A percentile compares a stretch with the other conserved stretches of the same genome.
These are phyloP conservation scores for Lipomyces sp. DNA, from an alignment of 805 yeast genomes.

Conservation along the genomic window DNA sequence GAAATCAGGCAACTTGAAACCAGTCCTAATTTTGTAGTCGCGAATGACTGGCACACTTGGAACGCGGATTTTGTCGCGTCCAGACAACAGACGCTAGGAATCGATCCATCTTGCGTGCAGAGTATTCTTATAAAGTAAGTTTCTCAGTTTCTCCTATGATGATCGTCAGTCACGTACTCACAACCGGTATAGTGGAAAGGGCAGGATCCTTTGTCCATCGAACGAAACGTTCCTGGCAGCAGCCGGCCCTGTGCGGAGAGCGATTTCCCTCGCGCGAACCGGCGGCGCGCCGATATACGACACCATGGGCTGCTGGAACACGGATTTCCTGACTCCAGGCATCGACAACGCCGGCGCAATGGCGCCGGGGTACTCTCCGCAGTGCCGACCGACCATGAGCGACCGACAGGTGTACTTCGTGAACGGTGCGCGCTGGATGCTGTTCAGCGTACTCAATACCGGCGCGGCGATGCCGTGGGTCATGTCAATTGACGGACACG, in stretches of 20 bases:
- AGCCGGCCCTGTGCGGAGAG: background rate
- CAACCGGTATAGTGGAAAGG: too few species aligned
- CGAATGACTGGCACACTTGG: conserved; percentile 8
- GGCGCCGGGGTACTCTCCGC: conserved; percentile 10
- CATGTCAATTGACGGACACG: conserved; percentile 11
- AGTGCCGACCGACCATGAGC: conserved; percentile 2
- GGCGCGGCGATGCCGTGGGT: conserved; percentile 1
- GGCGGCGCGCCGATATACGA: background rate
- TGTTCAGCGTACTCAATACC: conserved; percentile 3
- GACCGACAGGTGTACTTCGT: conserved; percentile 7
- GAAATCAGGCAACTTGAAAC: background rate
- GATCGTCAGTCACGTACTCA: too few species aligned
- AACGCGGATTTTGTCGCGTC: background rate
- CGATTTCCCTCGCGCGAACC: background rate
- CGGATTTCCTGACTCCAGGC: background rate
- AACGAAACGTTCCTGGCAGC: background rate
- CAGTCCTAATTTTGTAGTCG: background rate
- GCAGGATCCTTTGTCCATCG: conserved; percentile 3
- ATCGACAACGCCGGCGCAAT: conserved; percentile 1
- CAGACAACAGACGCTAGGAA: background rate
- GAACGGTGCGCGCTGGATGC: conserved; percentile 1
- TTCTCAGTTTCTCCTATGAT: too few species aligned
- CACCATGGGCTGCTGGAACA: conserved; percentile 2
- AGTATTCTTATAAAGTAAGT: conserved; percentile 3
- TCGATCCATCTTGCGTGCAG: conserved; percentile 10